These are phyloP conservation scores for Chaetothyriales sp. DNA, from an alignment of 2,329 filamentous ascomycete species.

Conservation along the genomic window DNA sequence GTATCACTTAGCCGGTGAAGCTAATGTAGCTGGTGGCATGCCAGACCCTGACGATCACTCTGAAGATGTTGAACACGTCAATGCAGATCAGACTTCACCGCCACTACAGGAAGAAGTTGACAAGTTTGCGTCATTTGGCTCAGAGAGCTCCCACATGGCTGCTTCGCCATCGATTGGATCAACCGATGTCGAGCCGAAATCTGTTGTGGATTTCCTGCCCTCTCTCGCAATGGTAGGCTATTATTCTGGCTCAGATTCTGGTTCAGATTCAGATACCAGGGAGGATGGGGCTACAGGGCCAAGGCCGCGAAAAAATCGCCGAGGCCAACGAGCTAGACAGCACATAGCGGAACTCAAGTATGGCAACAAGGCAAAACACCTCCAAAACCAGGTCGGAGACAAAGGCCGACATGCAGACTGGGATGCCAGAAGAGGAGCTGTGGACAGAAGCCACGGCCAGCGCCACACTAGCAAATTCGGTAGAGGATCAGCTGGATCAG, in stretches of 20 bases:
- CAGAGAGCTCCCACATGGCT: background rate
- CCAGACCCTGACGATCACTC: background rate
- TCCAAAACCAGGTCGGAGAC: slow-evolving; percentile 31
- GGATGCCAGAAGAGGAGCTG: slow-evolving; percentile 47
- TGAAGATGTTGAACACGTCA: background rate
- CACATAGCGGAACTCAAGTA: slow-evolving; percentile 50
- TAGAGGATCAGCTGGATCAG: slow-evolving; percentile 7
- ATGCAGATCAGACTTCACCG: background rate
- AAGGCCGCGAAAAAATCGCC: slow-evolving; percentile 39
- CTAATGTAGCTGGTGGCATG: slow-evolving; percentile 10
- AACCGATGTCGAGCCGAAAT: background rate
- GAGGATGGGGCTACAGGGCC: slow-evolving; percentile 27
- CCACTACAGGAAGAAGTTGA: slow-evolving; percentile 5
- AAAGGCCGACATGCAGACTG: slow-evolving; percentile 39
- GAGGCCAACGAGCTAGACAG: slow-evolving; percentile 49
- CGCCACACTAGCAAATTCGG: slow-evolving; percentile 1
- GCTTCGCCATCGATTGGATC: background rate
- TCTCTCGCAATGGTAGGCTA: slow-evolving; percentile 49
- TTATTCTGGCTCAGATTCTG: slow-evolving; percentile 50
- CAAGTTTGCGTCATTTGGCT: background rate
- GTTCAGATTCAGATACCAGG: slow-evolving; percentile 42
- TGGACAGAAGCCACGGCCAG: slow-evolving; percentile 7
- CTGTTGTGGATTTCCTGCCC: slow-evolving; percentile 36
- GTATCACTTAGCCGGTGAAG: slow-evolving; percentile 5
- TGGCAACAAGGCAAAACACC: slow-evolving; percentile 44